Evolutionary conservation across 805 yeast species (phyloP).

Genomic region (Pichia eremophila): DNA sequence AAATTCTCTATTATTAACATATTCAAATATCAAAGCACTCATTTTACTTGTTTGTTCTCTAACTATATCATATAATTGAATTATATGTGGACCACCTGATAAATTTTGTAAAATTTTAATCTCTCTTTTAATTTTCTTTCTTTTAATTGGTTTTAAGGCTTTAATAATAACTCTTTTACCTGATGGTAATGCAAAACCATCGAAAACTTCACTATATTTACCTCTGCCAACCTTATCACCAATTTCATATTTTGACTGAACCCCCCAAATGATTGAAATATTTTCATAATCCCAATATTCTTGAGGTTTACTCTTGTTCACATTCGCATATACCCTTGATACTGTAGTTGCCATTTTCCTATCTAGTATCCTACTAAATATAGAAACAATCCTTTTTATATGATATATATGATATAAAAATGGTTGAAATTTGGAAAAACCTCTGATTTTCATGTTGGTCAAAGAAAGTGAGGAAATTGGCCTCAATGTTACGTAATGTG

Average conservation of each 20-base stretch:
- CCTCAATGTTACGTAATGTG: no score
- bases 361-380: no score
- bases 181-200: slow-evolving; percentile 60
- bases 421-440: no score
- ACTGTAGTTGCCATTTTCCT: slow-evolving; percentile 11
- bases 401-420: no score
- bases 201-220: slow-evolving; percentile 87
- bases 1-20: slow-evolving; percentile 77
- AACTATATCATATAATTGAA: slow-evolving; percentile 71
- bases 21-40: slow-evolving; percentile 83
- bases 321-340: slow-evolving; percentile 74
- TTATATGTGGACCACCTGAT: slow-evolving; percentile 74
- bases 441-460: no score
- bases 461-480: no score
- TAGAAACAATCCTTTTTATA: no score
- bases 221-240: slow-evolving; percentile 83
- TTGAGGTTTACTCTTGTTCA: slow-evolving; percentile 63
- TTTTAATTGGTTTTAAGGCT: slow-evolving; percentile 86
- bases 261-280: slow-evolving; percentile 53
- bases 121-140: slow-evolving; percentile 88
- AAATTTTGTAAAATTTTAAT: slow-evolving; percentile 79
- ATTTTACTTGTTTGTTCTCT: slow-evolving; percentile 78
- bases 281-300: slow-evolving; percentile 77
- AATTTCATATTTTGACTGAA: slow-evolving; percentile 78
- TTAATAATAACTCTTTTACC: slow-evolving; percentile 72